Percentiles rank a stretch among this genome's conserved stretches.
Conservation (phyloP, 371 early-diverging fungal species). For the Mortierella sp. region DNA sequence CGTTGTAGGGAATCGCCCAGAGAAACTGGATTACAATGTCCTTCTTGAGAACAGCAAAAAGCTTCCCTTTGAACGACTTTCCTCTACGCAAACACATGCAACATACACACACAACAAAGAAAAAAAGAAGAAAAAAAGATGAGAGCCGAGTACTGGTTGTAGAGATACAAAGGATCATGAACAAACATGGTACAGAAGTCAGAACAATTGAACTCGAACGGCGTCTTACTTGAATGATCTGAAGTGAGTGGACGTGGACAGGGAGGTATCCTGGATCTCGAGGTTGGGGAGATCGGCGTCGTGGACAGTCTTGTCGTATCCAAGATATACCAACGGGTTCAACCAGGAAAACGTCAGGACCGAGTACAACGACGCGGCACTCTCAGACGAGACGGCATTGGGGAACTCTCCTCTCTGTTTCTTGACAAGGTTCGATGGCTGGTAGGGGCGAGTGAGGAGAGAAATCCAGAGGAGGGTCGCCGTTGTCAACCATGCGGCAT, state of each 20-base stretch:
- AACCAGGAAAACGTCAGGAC: constrained; percentile 68
- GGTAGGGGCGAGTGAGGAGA: constrained; percentile 37
- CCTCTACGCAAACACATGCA: constrained; percentile 7
- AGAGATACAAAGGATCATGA: no score
- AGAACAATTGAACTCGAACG: neutral
- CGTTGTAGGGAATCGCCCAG: constrained; percentile 63
- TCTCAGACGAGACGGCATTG: constrained; percentile 63
- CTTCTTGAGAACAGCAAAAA: constrained; percentile 56
- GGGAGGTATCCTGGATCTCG: constrained; percentile 28
- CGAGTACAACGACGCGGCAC: constrained; percentile 66
- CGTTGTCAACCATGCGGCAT: constrained; percentile 17
- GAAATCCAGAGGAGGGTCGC: constrained; percentile 33
- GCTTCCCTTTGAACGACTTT: constrained; percentile 30
- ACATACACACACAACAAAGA: no score
- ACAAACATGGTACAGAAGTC: no score
- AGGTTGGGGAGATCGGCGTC: constrained; percentile 65
- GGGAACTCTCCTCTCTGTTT: constrained; percentile 22
- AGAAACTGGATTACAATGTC: constrained; percentile 58
- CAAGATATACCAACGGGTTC: constrained; percentile 65
- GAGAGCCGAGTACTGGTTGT: no score
- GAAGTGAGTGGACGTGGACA: constrained; percentile 27
- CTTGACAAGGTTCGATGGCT: constrained; percentile 6
- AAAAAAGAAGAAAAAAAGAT: neutral
- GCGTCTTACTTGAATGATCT: constrained; percentile 35
- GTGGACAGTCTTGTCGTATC: constrained; percentile 60